These are phyloP conservation scores for Clathrospora elynae DNA, from an alignment of 2,329 filamentous ascomycete species.

Conservation along the genomic window DNA sequence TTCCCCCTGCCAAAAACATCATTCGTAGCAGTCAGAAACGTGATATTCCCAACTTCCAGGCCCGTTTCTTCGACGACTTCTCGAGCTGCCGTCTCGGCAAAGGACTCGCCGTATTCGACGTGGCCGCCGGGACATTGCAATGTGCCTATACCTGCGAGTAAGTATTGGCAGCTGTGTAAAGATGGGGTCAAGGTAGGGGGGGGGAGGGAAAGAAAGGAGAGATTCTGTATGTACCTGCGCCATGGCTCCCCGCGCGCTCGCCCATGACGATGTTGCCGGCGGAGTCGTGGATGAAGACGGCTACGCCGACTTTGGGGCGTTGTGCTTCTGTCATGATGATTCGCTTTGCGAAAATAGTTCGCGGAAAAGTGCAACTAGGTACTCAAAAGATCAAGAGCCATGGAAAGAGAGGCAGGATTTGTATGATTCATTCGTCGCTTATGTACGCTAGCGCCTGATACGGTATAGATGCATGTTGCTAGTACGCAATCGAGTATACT, in stretches of 20 bases:
- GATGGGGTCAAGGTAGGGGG: not conserved
- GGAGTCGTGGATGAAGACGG: slow-evolving; percentile 53
- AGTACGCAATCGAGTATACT: too few relatives aligned
- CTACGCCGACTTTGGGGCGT: slow-evolving; percentile 54
- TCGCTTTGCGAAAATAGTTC: not conserved
- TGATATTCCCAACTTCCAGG: slow-evolving; percentile 55
- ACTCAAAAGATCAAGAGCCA: not conserved
- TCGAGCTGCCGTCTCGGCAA: slow-evolving; percentile 66
- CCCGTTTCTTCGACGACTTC: slow-evolving; percentile 75
- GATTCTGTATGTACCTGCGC: slow-evolving; percentile 48
- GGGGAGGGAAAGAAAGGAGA: not conserved
- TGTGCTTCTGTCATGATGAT: slow-evolving; percentile 28
- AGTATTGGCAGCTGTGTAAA: too few relatives aligned
- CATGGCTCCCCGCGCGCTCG: slow-evolving; percentile 54
- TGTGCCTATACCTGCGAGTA: slow-evolving; percentile 53
- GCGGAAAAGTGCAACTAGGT: too few relatives aligned
- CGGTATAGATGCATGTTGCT: too few relatives aligned
- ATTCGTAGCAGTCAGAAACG: slow-evolving; percentile 68
- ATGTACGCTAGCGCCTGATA: too few relatives aligned
- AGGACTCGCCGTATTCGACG: slow-evolving; percentile 70
- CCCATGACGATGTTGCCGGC: slow-evolving; percentile 55
- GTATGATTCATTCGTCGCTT: too few relatives aligned
- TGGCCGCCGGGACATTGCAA: slow-evolving; percentile 76
- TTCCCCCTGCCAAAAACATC: slow-evolving; percentile 67
- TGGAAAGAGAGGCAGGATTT: not conserved